Evolutionary conservation across 306 rosid genomes (phyloP).

Genomic region (Lotus japonicus): DNA sequence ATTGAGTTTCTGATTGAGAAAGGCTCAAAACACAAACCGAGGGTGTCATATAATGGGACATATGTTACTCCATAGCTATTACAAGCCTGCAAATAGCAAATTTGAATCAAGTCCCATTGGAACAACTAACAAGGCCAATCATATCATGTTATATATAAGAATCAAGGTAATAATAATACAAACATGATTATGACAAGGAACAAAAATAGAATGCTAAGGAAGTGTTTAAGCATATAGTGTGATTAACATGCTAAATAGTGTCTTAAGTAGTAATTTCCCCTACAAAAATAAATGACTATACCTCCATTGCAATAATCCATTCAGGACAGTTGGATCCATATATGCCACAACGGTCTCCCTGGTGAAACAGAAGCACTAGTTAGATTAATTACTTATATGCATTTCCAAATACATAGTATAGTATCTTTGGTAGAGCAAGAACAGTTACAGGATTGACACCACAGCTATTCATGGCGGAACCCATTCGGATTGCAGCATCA

Average conservation of each 20-base stretch:
- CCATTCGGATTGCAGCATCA: constrained; percentile 55
- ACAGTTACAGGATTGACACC: constrained; percentile 63
- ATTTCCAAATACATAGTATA: not conserved
- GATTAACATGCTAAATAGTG: not conserved
- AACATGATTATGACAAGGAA: not conserved
- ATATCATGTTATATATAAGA: too few relatives aligned
- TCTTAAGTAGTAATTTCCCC: not conserved
- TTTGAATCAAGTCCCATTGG: too few relatives aligned
- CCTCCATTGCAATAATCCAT: constrained; percentile 92
- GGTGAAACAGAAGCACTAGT: not conserved
- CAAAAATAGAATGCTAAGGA: not conserved
- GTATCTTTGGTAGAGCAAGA: not conserved
- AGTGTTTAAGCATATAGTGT: not conserved
- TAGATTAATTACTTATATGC: not conserved
- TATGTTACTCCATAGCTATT: constrained; percentile 66
- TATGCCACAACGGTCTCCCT: constrained; percentile 92
- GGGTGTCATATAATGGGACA: constrained; percentile 81
- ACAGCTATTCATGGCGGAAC: constrained; percentile 67
- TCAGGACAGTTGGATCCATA: constrained; percentile 79
- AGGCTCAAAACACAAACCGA: constrained; percentile 45
- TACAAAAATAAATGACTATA: constrained; percentile 4
- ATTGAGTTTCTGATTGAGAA: not conserved
- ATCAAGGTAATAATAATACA: not conserved
- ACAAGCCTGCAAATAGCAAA: constrained; percentile 64
- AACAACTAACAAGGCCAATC: too few relatives aligned